Evolutionary conservation across 345 rosid genomes (phyloP).

Genomic region (Syzygium aqueum): DNA sequence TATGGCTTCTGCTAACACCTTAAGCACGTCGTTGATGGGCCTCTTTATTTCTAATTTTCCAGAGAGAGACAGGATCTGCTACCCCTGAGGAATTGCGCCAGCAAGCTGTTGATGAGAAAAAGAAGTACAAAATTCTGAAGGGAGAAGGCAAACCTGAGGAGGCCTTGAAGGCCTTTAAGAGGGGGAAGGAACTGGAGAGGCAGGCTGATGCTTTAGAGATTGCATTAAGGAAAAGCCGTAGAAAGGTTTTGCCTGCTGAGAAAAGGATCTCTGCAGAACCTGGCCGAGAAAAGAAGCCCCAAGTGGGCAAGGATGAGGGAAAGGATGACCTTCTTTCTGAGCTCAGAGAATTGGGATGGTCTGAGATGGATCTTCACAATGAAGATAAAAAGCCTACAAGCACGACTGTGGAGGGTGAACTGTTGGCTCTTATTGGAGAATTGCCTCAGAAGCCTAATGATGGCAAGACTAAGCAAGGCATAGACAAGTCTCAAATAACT

Average conservation of each 20-base stretch:
- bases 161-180: slow-evolving; percentile 80
- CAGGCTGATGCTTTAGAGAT: slow-evolving; percentile 72
- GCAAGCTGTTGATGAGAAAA: slow-evolving; percentile 68
- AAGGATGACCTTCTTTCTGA: slow-evolving; percentile 63
- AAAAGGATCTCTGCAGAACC: slow-evolving; percentile 24
- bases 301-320: slow-evolving; percentile 24
- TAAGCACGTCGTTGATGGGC: slow-evolving; percentile 11
- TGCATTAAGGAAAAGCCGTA: slow-evolving; percentile 44
- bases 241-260: slow-evolving; percentile 28
- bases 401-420: slow-evolving; percentile 78
- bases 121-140: slow-evolving; percentile 59
- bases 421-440: slow-evolving; percentile 66
- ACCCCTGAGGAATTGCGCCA: slow-evolving; percentile 67
- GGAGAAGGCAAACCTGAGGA: slow-evolving; percentile 77
- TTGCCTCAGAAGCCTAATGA: slow-evolving; percentile 25
- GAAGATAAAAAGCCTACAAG: slow-evolving; percentile 37
- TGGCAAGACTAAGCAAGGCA: slow-evolving; percentile 18
- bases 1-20: neutral
- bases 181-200: slow-evolving; percentile 94
- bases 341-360: slow-evolving; percentile 75
- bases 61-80: slow-evolving; percentile 18
- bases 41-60: slow-evolving; percentile 1
- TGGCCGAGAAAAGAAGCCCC: slow-evolving; percentile 27
- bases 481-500: slow-evolving; percentile 48
- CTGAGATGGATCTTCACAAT: slow-evolving; percentile 46